Evolutionary conservation across 345 rosid genomes (phyloP).

Genomic region (Litchi chinensis): DNA sequence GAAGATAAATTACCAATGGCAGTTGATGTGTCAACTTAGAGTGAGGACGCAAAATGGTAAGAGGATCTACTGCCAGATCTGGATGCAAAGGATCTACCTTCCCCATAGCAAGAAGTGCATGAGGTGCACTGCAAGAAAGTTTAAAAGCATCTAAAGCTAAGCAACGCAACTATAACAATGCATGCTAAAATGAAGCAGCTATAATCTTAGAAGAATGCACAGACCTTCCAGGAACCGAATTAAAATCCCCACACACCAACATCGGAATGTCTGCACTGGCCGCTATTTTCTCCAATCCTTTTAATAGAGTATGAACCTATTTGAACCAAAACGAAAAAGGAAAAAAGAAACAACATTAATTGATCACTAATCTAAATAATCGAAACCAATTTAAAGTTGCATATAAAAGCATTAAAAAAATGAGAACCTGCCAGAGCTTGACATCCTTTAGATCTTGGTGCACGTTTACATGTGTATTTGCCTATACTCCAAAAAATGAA

Average conservation of each 20-base stretch:
- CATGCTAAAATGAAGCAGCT: slow-evolving; percentile 1
- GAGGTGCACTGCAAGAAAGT: slow-evolving; percentile 76
- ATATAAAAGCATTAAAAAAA: slow-evolving; percentile 6
- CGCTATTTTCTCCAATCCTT: slow-evolving; percentile 97
- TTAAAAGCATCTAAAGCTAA: slow-evolving; percentile 14
- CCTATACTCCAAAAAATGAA: slow-evolving; percentile 51
- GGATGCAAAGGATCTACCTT: slow-evolving; percentile 84
- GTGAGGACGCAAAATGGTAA: slow-evolving; percentile 80
- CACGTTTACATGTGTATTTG: slow-evolving; percentile 90
- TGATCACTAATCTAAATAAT: slow-evolving; percentile 6
- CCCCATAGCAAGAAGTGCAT: slow-evolving; percentile 94
- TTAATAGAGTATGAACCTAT: slow-evolving; percentile 93
- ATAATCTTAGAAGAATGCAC: slow-evolving; percentile 28
- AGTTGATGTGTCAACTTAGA: slow-evolving; percentile 89
- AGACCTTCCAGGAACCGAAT: slow-evolving; percentile 90
- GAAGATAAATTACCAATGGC: slow-evolving; percentile 65
- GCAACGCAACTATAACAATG: not conserved
- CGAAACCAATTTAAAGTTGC: not conserved
- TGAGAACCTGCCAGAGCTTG: slow-evolving; percentile 92
- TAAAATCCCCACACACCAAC: slow-evolving; percentile 99
- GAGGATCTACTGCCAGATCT: slow-evolving; percentile 82
- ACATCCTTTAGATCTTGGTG: slow-evolving; percentile 91
- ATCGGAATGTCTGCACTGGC: slow-evolving; percentile 98
- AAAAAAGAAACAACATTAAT: slow-evolving; percentile 16
- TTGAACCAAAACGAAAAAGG: slow-evolving; percentile 7